Evolutionary conservation across 176 grass and related monocot genomes (phyloP), one percentile per base, ranked within the genome.

Genomic region (Secale cereale): DNA sequence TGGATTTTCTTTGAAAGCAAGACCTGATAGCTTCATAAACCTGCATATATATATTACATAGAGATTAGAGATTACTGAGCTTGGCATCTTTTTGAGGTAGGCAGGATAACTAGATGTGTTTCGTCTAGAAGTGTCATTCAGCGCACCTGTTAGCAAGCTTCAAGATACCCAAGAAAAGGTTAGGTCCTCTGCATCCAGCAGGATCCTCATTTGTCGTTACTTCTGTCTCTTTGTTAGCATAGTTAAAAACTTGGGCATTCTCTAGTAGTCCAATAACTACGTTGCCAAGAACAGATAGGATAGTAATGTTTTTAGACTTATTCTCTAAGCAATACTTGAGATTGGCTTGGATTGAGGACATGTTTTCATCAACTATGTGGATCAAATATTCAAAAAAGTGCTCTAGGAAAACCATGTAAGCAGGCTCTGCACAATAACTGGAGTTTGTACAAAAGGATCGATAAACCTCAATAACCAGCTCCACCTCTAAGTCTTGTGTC

Each of bases 81-180:
- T 64, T 74, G 61, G 4, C 31, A 22, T 71, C 20, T 71, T 59
- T 17, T 57, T 30, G 56, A 28, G 19, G 36, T 59, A 72, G 40
- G 50, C 71, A 78, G 10, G 12, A 74, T 19, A 82, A 64, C 78
- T 29, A 81, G 22, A 54, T 52, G 19, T 46, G 9, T 70, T 78
- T 31, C 2, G 59, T 84, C 77, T 74, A 22, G 19, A 82, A 32
- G 14, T 83, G 31, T 41, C 56, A 78, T 72, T 74, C 45, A 83
- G 57, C 74, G 43, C 5, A 95, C 94, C 94, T 91, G 81, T 79
- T 85, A 91, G 31, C 78, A 80, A 95, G 86, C 77, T 79, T 77
- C 64, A 93, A 69, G 60, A 80, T 48, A 83, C 74, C 74, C 60
- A 82, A 69, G 6, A 82, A n/a, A n/a, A n/a, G n/a, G n/a, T n/a